phyloP scores from a whole-genome alignment of 805 yeast genomes.

The Saccharomyces eubayanus region DNA sequence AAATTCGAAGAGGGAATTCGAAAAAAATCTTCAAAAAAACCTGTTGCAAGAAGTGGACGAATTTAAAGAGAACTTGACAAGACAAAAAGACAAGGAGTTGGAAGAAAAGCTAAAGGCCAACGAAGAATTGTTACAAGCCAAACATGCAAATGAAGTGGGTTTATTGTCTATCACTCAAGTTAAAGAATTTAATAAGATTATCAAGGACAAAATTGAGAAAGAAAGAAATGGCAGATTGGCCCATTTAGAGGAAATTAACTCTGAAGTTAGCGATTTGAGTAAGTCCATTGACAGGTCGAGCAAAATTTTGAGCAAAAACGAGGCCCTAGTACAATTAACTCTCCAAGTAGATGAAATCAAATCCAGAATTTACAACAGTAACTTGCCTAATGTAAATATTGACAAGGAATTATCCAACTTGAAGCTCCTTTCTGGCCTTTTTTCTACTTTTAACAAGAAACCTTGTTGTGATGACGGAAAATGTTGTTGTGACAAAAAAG shows the following conservation, averaged over 20 bases:
- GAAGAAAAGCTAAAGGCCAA: constrained; percentile 59
- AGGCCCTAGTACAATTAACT: constrained; percentile 27
- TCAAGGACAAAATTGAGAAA: constrained; percentile 50
- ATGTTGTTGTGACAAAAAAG: constrained; percentile 8
- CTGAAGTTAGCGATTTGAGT: constrained; percentile 43
- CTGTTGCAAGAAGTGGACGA: constrained; percentile 52
- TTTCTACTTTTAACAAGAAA: constrained; percentile 13
- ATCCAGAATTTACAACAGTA: constrained; percentile 15
- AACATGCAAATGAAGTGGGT: constrained; percentile 66
- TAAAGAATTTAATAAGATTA: constrained; percentile 51
- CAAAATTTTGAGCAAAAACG: constrained; percentile 31
- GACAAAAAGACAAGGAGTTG: constrained; percentile 50
- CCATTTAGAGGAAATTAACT: constrained; percentile 51
- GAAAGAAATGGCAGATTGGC: constrained; percentile 78
- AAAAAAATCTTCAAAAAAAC: constrained; percentile 49
- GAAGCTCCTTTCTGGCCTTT: constrained; percentile 17
- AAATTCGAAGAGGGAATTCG: constrained; percentile 31
- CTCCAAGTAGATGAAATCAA: constrained; percentile 17
- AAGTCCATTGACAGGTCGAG: constrained; percentile 36
- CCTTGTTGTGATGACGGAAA: constrained; percentile 13
- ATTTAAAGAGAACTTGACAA: constrained; percentile 54
- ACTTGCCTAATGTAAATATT: constrained; percentile 23
- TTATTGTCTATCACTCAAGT: constrained; percentile 62
- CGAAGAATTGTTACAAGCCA: constrained; percentile 52
- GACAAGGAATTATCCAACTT: constrained; percentile 31